Evolutionary conservation across 768 basidiomycete genomes (phyloP).

Genomic region (Pholiota molesta): DNA sequence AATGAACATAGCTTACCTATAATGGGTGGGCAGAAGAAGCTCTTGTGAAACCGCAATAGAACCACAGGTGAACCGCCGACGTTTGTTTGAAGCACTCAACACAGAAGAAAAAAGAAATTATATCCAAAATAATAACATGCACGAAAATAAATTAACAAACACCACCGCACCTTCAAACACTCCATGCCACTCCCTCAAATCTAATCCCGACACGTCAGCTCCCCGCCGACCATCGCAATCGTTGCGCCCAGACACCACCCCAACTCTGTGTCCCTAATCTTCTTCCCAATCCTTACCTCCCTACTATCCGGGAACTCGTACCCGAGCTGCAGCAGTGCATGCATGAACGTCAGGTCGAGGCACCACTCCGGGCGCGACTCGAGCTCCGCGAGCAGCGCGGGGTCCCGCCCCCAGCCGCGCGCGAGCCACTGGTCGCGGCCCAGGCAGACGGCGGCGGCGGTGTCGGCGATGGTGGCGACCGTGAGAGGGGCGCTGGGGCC

Average conservation of each 20-base stretch:
- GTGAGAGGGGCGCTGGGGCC: constrained; percentile 43
- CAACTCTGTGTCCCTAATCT: constrained; percentile 86
- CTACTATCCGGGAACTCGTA: constrained; percentile 83
- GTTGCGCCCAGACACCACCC: constrained; percentile 93
- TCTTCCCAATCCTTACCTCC: constrained; percentile 81
- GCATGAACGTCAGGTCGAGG: constrained; percentile 95
- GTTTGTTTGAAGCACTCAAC: too few relatives aligned
- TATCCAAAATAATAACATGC: too few relatives aligned
- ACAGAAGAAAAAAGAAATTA: too few relatives aligned
- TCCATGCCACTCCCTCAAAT: not conserved
- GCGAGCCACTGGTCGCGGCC: constrained; percentile 65
- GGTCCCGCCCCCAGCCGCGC: constrained; percentile 42
- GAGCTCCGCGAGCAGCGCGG: constrained; percentile 58
- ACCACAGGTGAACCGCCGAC: too few relatives aligned
- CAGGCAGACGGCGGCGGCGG: constrained; percentile 74
- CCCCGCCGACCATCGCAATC: constrained; percentile 69
- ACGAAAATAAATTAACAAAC: too few relatives aligned
- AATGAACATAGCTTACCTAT: too few relatives aligned
- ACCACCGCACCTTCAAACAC: too few relatives aligned
- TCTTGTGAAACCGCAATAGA: too few relatives aligned
- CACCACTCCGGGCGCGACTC: constrained; percentile 91
- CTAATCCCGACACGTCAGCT: constrained; percentile 54
- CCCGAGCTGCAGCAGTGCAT: constrained; percentile 81
- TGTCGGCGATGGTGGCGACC: constrained; percentile 59
- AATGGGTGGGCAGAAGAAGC: too few relatives aligned